phyloP scores from a whole-genome alignment of 371 early-diverging fungal species.

The Mucor piriformis region DNA sequence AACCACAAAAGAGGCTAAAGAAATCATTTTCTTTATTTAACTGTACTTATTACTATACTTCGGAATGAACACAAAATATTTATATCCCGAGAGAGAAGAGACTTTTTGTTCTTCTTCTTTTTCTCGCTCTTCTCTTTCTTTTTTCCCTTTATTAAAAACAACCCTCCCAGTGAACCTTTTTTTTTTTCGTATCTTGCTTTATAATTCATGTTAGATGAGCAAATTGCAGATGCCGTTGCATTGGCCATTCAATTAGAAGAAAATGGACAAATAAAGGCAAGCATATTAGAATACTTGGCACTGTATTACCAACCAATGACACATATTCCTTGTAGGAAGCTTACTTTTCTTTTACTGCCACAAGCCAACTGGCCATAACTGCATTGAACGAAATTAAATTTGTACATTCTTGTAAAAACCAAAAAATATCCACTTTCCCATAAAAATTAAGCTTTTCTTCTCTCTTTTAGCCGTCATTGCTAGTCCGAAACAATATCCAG shows the following conservation, averaged over 20 bases:
- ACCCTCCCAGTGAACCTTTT: background rate
- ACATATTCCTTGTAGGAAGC: constrained; percentile 36
- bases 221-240: constrained; percentile 29
- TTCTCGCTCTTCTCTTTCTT: constrained; percentile 3
- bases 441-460: constrained; percentile 2
- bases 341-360: constrained; percentile 39
- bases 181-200: background rate
- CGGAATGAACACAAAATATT: background rate
- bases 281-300: background rate
- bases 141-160: background rate
- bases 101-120: background rate
- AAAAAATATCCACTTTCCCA: background rate
- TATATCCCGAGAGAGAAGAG: constrained; percentile 4
- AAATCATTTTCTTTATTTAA: constrained; percentile 6
- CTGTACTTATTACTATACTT: background rate
- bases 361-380: constrained; percentile 36
- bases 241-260: constrained; percentile 39
- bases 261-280: constrained; percentile 45
- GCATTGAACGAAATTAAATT: constrained; percentile 46
- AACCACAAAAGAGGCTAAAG: background rate
- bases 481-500: constrained; percentile 41
- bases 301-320: background rate
- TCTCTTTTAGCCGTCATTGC: constrained; percentile 44
- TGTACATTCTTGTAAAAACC: constrained; percentile 48
- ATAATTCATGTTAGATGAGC: background rate